Conservation (phyloP, 2,329 filamentous ascomycete species). For the Aspergillus sp. region DNA sequence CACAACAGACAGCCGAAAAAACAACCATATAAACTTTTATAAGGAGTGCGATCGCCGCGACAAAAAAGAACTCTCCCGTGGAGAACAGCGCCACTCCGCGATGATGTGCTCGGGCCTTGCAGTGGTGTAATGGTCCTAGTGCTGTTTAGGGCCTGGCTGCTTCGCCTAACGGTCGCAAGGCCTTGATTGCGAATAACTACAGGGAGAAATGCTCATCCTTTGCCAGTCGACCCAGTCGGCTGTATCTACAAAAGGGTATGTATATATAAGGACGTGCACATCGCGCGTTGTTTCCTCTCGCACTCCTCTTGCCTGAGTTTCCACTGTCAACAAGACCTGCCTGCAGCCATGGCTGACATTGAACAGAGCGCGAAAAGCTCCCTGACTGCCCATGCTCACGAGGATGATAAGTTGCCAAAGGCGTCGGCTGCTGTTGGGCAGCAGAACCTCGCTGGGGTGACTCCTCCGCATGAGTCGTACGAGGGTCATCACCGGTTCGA, state of each 20-base stretch:
- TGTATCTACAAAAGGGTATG: background rate
- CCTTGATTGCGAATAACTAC: constrained; percentile 13
- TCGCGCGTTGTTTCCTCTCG: background rate
- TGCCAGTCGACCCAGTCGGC: background rate
- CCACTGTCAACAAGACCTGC: background rate
- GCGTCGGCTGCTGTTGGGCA: constrained; percentile 19
- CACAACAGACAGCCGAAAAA: background rate
- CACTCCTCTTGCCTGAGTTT: background rate
- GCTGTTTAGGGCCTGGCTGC: background rate
- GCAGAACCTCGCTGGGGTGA: constrained; percentile 26
- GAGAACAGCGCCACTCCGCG: constrained; percentile 1
- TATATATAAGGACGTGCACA: constrained; percentile 9
- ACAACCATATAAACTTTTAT: background rate
- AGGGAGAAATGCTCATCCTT: constrained; percentile 3
- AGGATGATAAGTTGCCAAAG: constrained; percentile 17
- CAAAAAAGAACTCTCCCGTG: no score
- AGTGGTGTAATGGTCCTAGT: constrained; percentile 21
- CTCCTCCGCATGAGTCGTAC: constrained; percentile 31
- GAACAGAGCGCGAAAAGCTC: constrained; percentile 21
- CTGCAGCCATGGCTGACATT: constrained; percentile 20
- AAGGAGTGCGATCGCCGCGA: no score
- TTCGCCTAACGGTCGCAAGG: background rate
- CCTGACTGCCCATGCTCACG: background rate
- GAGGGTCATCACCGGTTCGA: constrained; percentile 28
- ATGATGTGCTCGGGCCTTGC: constrained; percentile 25